Percentiles rank a stretch among this genome's conserved stretches.
phyloP scores from a whole-genome alignment of 1,284 basidiomycete species.

The Coriolopsis trogii region DNA sequence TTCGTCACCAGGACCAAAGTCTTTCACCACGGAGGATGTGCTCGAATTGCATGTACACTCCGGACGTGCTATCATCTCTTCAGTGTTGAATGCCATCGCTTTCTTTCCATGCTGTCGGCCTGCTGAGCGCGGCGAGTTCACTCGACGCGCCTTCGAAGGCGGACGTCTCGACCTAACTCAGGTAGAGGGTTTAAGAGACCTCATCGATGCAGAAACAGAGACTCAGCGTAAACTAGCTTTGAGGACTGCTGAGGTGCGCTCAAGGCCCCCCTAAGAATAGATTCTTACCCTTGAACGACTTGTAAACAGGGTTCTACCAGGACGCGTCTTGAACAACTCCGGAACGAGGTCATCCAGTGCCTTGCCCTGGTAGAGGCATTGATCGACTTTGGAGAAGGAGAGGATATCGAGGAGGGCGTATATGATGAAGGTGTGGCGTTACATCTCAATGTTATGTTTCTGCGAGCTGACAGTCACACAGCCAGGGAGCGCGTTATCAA shows the following conservation, averaged over 20 bases:
- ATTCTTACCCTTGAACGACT: neutral
- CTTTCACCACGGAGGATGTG: conserved; percentile 84
- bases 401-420: conserved; percentile 81
- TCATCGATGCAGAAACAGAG: conserved; percentile 87
- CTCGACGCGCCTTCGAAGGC: conserved; percentile 76
- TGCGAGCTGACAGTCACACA: conserved; percentile 30
- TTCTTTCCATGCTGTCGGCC: conserved; percentile 64
- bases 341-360: conserved; percentile 67
- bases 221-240: conserved; percentile 77
- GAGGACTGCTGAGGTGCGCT: conserved; percentile 60
- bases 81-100: conserved; percentile 67
- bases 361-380: conserved; percentile 83
- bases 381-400: conserved; percentile 90
- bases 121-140: conserved; percentile 88
- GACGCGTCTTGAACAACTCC: conserved; percentile 62
- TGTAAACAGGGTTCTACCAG: conserved; percentile 57
- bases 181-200: conserved; percentile 82
- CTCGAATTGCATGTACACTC: conserved; percentile 89
- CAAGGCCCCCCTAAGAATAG: neutral
- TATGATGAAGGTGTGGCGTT: conserved; percentile 58
- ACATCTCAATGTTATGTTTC: neutral
- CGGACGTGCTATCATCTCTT: conserved; percentile 76
- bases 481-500: conserved; percentile 49
- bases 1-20: conserved; percentile 56
- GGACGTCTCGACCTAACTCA: conserved; percentile 84